These are phyloP conservation scores for Alternaria brassicae DNA, from an alignment of 2,329 filamentous ascomycete genomes.

Conservation along the genomic window DNA sequence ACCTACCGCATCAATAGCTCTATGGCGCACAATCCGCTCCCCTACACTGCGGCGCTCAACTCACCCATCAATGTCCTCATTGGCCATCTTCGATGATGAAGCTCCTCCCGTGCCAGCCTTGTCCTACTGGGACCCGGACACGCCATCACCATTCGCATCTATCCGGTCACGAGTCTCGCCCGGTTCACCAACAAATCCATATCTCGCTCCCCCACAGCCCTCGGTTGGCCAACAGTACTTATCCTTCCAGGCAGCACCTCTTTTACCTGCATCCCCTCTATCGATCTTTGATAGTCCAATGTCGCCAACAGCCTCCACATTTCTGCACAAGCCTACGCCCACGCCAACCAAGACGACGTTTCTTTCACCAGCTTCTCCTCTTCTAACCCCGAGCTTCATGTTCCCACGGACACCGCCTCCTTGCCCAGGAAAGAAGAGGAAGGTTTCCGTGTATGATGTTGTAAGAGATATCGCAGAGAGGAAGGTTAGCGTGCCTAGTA, in stretches of 20 bases:
- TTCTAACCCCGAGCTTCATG: conserved; percentile 20
- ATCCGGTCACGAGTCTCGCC: background rate
- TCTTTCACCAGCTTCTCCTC: background rate
- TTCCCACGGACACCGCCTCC: conserved; percentile 20
- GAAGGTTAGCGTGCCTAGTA: conserved; percentile 6
- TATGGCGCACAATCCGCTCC: conserved; percentile 20
- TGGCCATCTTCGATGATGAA: background rate
- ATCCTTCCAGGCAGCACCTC: conserved; percentile 13
- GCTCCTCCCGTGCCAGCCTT: conserved; percentile 20
- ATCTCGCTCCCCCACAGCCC: conserved; percentile 17
- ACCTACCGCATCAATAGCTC: conserved; percentile 2
- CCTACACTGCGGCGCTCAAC: conserved; percentile 25
- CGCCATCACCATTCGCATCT: conserved; percentile 13
- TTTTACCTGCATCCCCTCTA: conserved; percentile 26
- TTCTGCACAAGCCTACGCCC: conserved; percentile 7
- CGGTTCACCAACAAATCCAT: conserved; percentile 23
- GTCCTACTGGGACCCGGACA: conserved; percentile 29
- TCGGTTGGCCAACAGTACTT: background rate
- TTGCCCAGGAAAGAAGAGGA: background rate
- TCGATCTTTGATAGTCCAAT: conserved; percentile 25
- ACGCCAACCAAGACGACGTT: background rate
- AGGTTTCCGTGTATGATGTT: background rate
- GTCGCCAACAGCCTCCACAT: conserved; percentile 5
- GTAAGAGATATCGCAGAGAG: background rate
- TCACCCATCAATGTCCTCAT: conserved; percentile 7